These are phyloP conservation scores for Sclerotinia borealis DNA, from an alignment of 2,329 filamentous ascomycete species.

Conservation along the genomic window DNA sequence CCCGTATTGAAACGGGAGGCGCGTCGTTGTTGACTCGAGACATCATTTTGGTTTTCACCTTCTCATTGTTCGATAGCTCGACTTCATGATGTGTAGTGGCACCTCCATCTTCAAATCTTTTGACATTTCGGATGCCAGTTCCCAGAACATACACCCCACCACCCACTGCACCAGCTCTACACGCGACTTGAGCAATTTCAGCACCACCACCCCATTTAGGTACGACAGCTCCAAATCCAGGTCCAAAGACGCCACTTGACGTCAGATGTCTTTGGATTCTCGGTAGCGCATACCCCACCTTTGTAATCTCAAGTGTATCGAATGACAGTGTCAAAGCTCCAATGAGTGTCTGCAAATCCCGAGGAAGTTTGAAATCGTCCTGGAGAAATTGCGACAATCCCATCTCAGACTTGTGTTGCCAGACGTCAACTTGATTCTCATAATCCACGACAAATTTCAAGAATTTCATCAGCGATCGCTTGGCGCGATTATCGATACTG, in stretches of 20 bases:
- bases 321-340: slow-evolving; percentile 69
- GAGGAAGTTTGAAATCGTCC: slow-evolving; percentile 60
- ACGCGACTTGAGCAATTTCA: slow-evolving; percentile 86
- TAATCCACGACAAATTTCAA: slow-evolving; percentile 78
- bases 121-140: slow-evolving; percentile 50
- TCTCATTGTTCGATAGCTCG: slow-evolving; percentile 50
- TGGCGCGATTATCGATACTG: slow-evolving; percentile 70
- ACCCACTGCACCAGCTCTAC: slow-evolving; percentile 83
- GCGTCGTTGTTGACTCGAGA: slow-evolving; percentile 36
- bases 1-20: slow-evolving; percentile 27
- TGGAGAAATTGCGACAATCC: slow-evolving; percentile 55
- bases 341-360: slow-evolving; percentile 58
- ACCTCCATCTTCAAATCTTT: slow-evolving; percentile 13
- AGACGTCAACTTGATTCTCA: slow-evolving; percentile 52
- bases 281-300: slow-evolving; percentile 60
- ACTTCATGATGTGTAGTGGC: slow-evolving; percentile 23
- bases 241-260: slow-evolving; percentile 82
- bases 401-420: slow-evolving; percentile 50
- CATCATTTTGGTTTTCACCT: slow-evolving; percentile 49
- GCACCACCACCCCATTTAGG: slow-evolving; percentile 89
- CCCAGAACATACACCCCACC: slow-evolving; percentile 86
- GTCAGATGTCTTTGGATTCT: slow-evolving; percentile 72
- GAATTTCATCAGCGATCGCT: slow-evolving; percentile 87
- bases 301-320: slow-evolving; percentile 45
- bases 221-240: slow-evolving; percentile 82